Percentiles rank a stretch among this genome's conserved stretches.
These are phyloP conservation scores for Agapanthus africanus DNA, from an alignment of 106 monocot genomes.

Conservation along the genomic window DNA sequence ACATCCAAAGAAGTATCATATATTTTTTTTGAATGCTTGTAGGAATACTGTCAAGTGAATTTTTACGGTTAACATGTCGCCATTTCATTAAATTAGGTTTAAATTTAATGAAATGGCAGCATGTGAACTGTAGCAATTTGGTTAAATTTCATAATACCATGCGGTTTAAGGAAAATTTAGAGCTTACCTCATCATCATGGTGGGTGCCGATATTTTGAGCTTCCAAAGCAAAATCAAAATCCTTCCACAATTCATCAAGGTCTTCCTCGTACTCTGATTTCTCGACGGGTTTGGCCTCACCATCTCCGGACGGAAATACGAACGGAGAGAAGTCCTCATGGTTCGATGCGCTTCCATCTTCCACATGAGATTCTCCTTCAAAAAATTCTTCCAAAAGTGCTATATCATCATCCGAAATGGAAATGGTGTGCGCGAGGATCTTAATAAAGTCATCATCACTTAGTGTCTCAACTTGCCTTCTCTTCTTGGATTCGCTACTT, in stretches of 20 bases:
- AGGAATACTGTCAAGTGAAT: too few relatives aligned
- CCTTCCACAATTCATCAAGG: slow-evolving; percentile 42
- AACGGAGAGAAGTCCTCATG: slow-evolving; percentile 11
- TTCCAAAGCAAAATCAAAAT: slow-evolving; percentile 37
- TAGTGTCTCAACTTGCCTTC: slow-evolving; percentile 1
- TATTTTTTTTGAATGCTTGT: too few relatives aligned
- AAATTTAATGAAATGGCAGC: too few relatives aligned
- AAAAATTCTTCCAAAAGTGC: not conserved
- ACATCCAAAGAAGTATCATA: too few relatives aligned
- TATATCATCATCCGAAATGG: slow-evolving; percentile 12
- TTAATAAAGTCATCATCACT: slow-evolving; percentile 12
- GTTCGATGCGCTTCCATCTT: not conserved
- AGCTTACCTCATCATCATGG: slow-evolving; percentile 35
- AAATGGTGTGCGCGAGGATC: slow-evolving; percentile 26
- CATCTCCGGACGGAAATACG: slow-evolving; percentile 25
- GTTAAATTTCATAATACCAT: too few relatives aligned
- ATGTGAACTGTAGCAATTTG: too few relatives aligned
- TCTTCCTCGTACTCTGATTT: slow-evolving; percentile 24
- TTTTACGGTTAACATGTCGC: too few relatives aligned
- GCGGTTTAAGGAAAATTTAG: too few relatives aligned
- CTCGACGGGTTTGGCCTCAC: not conserved
- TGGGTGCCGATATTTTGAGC: slow-evolving; percentile 31
- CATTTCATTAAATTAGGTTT: too few relatives aligned
- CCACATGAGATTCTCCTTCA: too few relatives aligned
- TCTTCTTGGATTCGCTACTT: slow-evolving; percentile 4